Evolutionary conservation across 2,329 filamentous ascomycete genomes (phyloP).

Genomic region (Chalaropsis thielavioides): DNA sequence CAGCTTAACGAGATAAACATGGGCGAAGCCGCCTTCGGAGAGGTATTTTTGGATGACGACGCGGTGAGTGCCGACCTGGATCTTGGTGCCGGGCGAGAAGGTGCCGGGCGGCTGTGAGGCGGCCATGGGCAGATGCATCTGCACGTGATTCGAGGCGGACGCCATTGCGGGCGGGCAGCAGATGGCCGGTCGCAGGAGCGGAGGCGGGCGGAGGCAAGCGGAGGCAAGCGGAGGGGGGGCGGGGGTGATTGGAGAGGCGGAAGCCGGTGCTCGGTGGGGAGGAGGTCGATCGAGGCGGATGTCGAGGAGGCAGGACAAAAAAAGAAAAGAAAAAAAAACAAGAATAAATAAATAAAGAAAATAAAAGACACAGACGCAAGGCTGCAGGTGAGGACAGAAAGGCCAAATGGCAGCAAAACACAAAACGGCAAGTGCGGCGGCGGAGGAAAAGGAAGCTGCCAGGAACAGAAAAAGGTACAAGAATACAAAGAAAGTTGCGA

Average conservation of each 20-base stretch:
- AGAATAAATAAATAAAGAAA: not conserved
- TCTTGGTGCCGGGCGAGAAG: slow-evolving; percentile 86
- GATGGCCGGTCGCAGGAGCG: not conserved
- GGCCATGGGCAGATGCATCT: slow-evolving; percentile 24
- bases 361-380: not conserved
- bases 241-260: not conserved
- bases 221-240: not conserved
- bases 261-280: not conserved
- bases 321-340: not conserved
- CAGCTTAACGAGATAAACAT: slow-evolving; percentile 91
- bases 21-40: slow-evolving; percentile 93
- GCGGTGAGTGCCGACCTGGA: slow-evolving; percentile 83
- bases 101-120: slow-evolving; percentile 57
- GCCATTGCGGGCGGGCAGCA: slow-evolving; percentile 13
- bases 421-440: not conserved
- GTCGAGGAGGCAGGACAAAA: not conserved
- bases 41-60: slow-evolving; percentile 95
- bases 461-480: not conserved
- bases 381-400: not conserved
- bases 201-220: not conserved
- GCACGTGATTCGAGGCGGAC: slow-evolving; percentile 15
- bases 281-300: not conserved
- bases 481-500: not conserved
- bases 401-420: not conserved
- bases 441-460: not conserved